These are phyloP conservation scores for Claviceps capensis DNA, from an alignment of 2,329 filamentous ascomycete genomes.

Conservation along the genomic window DNA sequence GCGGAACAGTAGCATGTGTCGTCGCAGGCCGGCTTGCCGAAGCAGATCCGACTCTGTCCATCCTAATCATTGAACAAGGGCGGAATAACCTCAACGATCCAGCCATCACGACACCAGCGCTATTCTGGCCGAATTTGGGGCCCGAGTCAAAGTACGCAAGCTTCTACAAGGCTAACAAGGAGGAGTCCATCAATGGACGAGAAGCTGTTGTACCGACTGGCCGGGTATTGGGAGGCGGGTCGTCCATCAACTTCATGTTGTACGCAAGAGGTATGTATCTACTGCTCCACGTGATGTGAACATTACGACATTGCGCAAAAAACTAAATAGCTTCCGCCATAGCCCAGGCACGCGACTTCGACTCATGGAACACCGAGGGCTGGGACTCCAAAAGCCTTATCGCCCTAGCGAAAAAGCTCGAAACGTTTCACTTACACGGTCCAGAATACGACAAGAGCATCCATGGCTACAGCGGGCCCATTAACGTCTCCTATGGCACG, in stretches of 20 bases:
- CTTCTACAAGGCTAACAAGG: conserved; percentile 13
- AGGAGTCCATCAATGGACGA: conserved; percentile 12
- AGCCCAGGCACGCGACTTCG: conserved; percentile 18
- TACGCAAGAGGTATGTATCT: conserved; percentile 14
- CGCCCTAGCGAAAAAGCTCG: conserved; percentile 28
- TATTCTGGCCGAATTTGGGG: conserved; percentile 11
- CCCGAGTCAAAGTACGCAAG: conserved; percentile 8
- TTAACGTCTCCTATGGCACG: conserved; percentile 39
- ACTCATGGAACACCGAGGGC: conserved; percentile 20
- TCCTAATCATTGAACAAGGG: conserved; percentile 16
- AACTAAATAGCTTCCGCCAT: background rate
- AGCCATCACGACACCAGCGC: conserved; percentile 12
- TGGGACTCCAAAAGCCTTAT: conserved; percentile 20
- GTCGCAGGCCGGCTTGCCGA: conserved; percentile 14
- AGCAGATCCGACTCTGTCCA: conserved; percentile 13
- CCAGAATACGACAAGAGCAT: conserved; percentile 23
- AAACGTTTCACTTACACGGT: conserved; percentile 33
- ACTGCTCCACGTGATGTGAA: too few species aligned
- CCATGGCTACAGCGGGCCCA: conserved; percentile 41
- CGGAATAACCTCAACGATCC: conserved; percentile 14
- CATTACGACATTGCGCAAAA: too few species aligned
- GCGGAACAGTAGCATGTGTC: conserved; percentile 16
- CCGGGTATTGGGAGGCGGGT: conserved; percentile 18
- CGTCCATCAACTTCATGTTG: conserved; percentile 20
- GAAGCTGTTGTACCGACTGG: conserved; percentile 12